Conservation (phyloP, 345 rosid species). For the Corchorus capsularis region DNA sequence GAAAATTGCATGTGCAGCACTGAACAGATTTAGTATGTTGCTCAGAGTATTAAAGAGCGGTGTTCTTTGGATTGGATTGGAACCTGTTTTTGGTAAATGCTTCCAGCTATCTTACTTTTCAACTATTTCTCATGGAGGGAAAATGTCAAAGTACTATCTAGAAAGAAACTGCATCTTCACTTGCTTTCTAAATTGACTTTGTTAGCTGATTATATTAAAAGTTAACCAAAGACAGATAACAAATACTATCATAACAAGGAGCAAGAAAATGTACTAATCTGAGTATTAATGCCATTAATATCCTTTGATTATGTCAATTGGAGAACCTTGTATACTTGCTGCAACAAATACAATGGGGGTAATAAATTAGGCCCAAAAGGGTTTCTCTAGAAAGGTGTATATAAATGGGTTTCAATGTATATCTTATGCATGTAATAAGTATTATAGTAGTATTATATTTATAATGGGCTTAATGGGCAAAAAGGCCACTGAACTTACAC, state of each 20-base stretch:
- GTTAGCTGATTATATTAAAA: no score
- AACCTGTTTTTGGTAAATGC: background rate
- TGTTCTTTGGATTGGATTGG: background rate
- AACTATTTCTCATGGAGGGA: background rate
- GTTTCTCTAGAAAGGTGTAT: background rate
- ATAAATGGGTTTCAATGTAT: background rate
- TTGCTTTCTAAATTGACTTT: background rate
- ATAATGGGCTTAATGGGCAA: no score
- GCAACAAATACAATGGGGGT: background rate
- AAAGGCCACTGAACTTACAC: no score
- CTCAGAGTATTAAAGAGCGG: background rate
- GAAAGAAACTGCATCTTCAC: background rate
- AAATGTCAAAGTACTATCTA: background rate
- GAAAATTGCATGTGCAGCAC: constrained; percentile 7
- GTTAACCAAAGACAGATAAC: no score
- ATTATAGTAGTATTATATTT: no score
- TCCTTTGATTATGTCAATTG: background rate
- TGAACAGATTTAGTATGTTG: background rate
- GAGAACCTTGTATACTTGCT: background rate
- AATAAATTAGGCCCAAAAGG: background rate
- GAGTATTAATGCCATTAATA: background rate
- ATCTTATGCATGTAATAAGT: background rate
- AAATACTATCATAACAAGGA: no score
- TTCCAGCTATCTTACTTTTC: background rate
- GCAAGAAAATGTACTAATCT: no score